phyloP scores from a whole-genome alignment of 2,329 filamentous ascomycete genomes.

The Clarireedia paspali region DNA sequence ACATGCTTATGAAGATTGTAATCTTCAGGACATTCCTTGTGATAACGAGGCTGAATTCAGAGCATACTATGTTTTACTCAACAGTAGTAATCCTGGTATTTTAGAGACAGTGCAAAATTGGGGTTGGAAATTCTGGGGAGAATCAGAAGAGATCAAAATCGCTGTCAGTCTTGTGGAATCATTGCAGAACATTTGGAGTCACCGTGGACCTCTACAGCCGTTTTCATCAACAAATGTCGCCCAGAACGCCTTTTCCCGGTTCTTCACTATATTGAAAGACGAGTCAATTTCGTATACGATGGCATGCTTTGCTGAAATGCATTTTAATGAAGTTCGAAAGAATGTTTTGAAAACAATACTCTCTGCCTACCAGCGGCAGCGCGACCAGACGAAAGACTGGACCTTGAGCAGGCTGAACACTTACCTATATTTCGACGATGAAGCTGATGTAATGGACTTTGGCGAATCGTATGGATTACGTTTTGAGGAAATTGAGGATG shows the following conservation, averaged over 20 bases:
- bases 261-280: conserved; percentile 52
- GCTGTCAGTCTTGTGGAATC: conserved; percentile 53
- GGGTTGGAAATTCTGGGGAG: conserved; percentile 47
- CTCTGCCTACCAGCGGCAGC: conserved; percentile 46
- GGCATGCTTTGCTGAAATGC: conserved; percentile 62
- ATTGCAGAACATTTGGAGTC: conserved; percentile 49
- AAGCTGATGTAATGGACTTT: conserved; percentile 58
- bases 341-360: conserved; percentile 49
- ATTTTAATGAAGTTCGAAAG: conserved; percentile 54
- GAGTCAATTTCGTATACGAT: conserved; percentile 57
- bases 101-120: conserved; percentile 47
- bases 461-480: conserved; percentile 49
- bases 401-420: conserved; percentile 48
- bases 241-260: conserved; percentile 43
- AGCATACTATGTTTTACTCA: conserved; percentile 57
- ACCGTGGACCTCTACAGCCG: conserved; percentile 49
- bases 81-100: conserved; percentile 50
- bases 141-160: conserved; percentile 51
- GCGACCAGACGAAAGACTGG: conserved; percentile 51
- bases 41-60: conserved; percentile 59
- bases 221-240: conserved; percentile 32
- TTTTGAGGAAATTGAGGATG: conserved; percentile 38
- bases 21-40: conserved; percentile 48
- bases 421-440: conserved; percentile 59
- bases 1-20: conserved; percentile 59